Base-by-base conservation (phyloP, 2,329 filamentous ascomycete genomes). In the Aspergillus ruber region DNA sequence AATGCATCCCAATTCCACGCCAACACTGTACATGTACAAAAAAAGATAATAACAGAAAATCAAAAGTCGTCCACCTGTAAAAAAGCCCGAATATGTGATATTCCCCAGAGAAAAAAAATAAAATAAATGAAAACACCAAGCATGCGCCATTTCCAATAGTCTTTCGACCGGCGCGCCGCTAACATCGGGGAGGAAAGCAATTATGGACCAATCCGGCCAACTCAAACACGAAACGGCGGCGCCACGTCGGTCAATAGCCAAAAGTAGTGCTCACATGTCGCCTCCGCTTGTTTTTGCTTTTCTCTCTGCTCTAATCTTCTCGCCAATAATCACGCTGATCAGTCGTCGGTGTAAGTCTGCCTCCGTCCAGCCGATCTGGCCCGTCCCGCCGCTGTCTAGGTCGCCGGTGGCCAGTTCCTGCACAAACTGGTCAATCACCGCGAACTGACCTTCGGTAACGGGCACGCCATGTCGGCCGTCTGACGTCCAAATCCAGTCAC, bases 261-360 rank as follows among this genome's bases (percentile, higher is more conserved):
- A 39, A 39, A 39, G 18, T 15, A 18, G 10, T 4, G 10, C 33
- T 39, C 17, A 39, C 36, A 39, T 42, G 42, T 44, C 27, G 43
- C 49, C 50, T 18, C 44, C 58, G 42, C 52, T 46, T 21, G 52
- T 53, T 48, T 59, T 60, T 46, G 56, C 57, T 50, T 67, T 70
- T 47, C 57, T 56, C 49, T 73, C 70, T 45, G 63, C 62, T 56
- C 72, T 61, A 43, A 74, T 67, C 49, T 71, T 67, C 53, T 74
- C 71, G 29, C 72, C 72, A 57, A 74, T 69, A 23, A 74, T 72
- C 47, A 75, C 65, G 49, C 72, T 72, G 48, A 73, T 71, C 49
- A 75, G 56, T 52, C 70, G 61, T 54, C 63, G 63, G 49, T 71
- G 65, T 48, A 75, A 55, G 39, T 75, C 69, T 42, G 70, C 67